phyloP scores from a whole-genome alignment of 2,329 filamentous ascomycete genomes.

The Trichoderma harzianum region DNA sequence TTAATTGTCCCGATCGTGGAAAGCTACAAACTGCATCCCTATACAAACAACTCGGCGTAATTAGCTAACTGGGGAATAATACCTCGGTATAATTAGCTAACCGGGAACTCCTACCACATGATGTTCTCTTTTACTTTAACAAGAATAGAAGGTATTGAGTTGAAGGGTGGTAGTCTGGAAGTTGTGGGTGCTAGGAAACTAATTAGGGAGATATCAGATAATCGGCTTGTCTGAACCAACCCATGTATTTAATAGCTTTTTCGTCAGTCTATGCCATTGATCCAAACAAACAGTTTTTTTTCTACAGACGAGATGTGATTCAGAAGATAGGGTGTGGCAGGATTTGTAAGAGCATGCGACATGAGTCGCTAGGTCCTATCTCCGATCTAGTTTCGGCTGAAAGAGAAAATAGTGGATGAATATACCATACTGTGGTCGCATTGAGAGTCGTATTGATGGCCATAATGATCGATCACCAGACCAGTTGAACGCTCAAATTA shows the following conservation, averaged over 20 bases:
- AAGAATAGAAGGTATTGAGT: not conserved
- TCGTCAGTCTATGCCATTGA: not conserved
- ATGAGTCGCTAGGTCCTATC: not conserved
- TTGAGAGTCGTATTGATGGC: not conserved
- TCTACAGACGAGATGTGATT: not conserved
- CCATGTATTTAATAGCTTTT: not conserved
- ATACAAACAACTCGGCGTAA: not conserved
- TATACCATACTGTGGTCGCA: not conserved
- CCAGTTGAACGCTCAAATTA: not conserved
- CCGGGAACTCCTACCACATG: not conserved
- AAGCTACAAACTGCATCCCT: not conserved
- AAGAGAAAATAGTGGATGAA: not conserved
- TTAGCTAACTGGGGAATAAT: not conserved
- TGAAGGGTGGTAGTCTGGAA: not conserved
- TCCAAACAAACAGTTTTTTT: not conserved
- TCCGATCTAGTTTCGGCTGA: not conserved
- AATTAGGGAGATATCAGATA: not conserved
- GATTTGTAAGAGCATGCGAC: not conserved
- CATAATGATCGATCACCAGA: not conserved
- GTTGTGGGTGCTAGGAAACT: not conserved
- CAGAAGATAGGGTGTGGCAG: not conserved
- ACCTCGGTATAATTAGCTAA: not conserved
- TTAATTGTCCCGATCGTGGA: not conserved
- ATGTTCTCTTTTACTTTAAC: not conserved
- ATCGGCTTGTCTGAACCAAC: not conserved